Evolutionary conservation across 2,329 filamentous ascomycete species (phyloP).

Genomic region (Fusarium nelsonii): DNA sequence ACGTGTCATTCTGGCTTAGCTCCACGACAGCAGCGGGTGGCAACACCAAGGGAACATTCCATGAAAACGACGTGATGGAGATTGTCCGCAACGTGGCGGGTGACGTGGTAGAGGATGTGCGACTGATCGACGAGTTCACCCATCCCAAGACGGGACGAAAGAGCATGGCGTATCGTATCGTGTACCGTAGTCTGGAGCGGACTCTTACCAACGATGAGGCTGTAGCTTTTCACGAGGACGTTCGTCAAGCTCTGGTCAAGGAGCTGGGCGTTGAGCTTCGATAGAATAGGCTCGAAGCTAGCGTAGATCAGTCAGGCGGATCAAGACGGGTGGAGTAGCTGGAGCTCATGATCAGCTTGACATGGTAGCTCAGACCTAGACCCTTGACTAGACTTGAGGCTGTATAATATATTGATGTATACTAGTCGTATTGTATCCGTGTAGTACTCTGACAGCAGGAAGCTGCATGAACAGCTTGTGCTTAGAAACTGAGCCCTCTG

Average conservation of each 20-base stretch:
- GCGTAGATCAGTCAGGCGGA: constrained; percentile 35
- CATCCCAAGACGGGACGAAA: constrained; percentile 86
- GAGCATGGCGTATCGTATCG: constrained; percentile 92
- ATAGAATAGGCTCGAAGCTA: constrained; percentile 35
- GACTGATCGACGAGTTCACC: constrained; percentile 84
- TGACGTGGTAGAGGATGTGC: constrained; percentile 88
- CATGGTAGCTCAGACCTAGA: constrained; percentile 26
- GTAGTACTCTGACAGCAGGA: constrained; percentile 12
- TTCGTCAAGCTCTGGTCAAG: constrained; percentile 73
- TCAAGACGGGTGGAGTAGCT: constrained; percentile 40
- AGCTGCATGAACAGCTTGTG: neutral
- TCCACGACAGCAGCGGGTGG: constrained; percentile 62
- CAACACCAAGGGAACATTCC: constrained; percentile 68
- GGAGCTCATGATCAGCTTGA: constrained; percentile 33
- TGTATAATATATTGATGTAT: constrained; percentile 32
- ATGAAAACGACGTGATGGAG: constrained; percentile 98
- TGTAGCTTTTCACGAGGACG: constrained; percentile 78
- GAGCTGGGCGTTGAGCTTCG: constrained; percentile 78
- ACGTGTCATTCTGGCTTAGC: constrained; percentile 91
- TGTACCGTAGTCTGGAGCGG: constrained; percentile 91
- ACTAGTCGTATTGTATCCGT: constrained; percentile 21
- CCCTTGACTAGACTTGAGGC: constrained; percentile 20
- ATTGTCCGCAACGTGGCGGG: constrained; percentile 86
- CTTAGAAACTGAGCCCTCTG: constrained; percentile 8
- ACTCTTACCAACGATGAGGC: constrained; percentile 88